Percentiles rank a stretch among this genome's conserved stretches.
These are phyloP conservation scores for Pythium periplocum DNA, from an alignment of 352 stramenopile species.

Conservation along the genomic window DNA sequence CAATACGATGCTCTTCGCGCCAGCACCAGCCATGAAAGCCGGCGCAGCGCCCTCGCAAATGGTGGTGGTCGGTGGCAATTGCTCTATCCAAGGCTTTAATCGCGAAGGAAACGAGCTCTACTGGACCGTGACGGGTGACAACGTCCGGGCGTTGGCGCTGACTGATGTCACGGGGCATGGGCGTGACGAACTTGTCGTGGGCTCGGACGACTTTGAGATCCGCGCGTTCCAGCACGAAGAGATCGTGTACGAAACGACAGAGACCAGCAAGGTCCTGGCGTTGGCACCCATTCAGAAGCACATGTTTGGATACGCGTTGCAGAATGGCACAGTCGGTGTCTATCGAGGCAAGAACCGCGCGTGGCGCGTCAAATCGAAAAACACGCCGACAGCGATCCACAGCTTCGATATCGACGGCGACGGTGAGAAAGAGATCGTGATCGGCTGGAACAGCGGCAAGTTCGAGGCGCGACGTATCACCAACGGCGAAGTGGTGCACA, in stretches of 20 bases:
- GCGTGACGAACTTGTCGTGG: constrained; percentile 78
- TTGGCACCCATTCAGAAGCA: constrained; percentile 69
- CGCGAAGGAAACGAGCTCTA: constrained; percentile 79
- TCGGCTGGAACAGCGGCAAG: constrained; percentile 89
- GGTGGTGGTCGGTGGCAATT: constrained; percentile 91
- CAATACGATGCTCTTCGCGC: constrained; percentile 77
- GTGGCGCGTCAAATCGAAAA: constrained; percentile 92
- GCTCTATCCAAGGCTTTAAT: constrained; percentile 87
- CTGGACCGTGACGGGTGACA: constrained; percentile 90
- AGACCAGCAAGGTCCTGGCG: constrained; percentile 74
- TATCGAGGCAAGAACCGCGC: constrained; percentile 84
- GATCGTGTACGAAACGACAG: constrained; percentile 83
- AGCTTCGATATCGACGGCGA: constrained; percentile 90
- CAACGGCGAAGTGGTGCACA: constrained; percentile 85
- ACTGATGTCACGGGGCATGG: constrained; percentile 67
- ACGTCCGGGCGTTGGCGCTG: constrained; percentile 79
- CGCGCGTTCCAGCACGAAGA: constrained; percentile 88
- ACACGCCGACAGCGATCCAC: constrained; percentile 70
- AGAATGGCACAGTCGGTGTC: constrained; percentile 91
- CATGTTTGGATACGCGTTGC: constrained; percentile 83
- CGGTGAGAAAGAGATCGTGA: constrained; percentile 84
- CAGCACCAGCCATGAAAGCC: constrained; percentile 31
- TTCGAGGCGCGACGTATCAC: constrained; percentile 64
- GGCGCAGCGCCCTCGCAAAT: constrained; percentile 40
- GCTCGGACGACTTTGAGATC: constrained; percentile 90